Conservation (phyloP, 2,329 filamentous ascomycete species). For the Sporothrix pseudoabietina region DNA sequence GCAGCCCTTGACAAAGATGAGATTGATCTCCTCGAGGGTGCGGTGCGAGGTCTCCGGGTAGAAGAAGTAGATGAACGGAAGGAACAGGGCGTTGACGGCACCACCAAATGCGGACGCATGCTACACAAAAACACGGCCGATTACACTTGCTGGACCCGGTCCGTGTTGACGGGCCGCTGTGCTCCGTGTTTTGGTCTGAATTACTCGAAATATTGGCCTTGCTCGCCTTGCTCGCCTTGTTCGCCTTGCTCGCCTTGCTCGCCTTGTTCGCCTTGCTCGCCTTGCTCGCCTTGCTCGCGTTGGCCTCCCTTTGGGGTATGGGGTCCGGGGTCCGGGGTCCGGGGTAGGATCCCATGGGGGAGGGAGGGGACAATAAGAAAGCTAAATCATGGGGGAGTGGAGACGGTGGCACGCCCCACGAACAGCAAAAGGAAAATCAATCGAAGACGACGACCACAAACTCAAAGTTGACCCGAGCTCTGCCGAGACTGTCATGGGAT, state of each 20-base stretch:
- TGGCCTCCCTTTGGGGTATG: neutral
- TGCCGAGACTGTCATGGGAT: neutral
- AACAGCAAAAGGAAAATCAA: neutral
- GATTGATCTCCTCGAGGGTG: conserved; percentile 68
- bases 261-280: neutral
- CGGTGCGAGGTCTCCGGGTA: conserved; percentile 41
- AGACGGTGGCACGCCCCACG: too few species aligned
- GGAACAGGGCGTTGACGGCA: conserved; percentile 53
- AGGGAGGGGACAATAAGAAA: neutral
- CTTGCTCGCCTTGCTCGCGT: neutral
- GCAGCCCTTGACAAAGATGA: conserved; percentile 60
- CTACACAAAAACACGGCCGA: too few species aligned
- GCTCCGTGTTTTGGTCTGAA: neutral
- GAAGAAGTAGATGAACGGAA: conserved; percentile 36
- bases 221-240: neutral
- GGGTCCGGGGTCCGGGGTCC: neutral
- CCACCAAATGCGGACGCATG: conserved; percentile 32
- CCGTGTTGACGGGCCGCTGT: neutral
- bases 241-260: neutral
- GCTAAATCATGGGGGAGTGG: neutral
- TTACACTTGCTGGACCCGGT: neutral
- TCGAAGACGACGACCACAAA: neutral
- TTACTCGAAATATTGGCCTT: too few species aligned
- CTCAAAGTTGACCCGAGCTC: too few species aligned
- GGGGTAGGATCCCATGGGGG: neutral